Percentiles rank a stretch among this genome's conserved stretches.
Evolutionary conservation across 352 stramenopile species (phyloP).

Genomic region (Globisporangium ultimum): DNA sequence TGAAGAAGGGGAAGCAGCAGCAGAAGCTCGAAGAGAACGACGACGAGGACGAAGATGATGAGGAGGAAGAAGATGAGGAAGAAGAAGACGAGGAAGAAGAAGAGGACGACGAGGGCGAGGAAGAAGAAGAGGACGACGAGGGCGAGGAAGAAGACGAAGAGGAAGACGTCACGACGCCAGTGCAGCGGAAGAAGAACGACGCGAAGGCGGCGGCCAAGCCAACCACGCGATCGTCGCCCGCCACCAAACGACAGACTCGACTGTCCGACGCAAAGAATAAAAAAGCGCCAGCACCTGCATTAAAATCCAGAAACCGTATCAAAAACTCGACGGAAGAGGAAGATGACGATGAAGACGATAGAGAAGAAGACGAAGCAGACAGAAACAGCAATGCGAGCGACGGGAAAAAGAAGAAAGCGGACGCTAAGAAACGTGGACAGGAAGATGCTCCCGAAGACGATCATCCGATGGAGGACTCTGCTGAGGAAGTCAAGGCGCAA

Average conservation of each 20-base stretch:
- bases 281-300: constrained; percentile 1
- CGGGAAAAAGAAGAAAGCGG: constrained; percentile 23
- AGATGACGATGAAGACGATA: constrained; percentile 20
- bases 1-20: constrained; percentile 25
- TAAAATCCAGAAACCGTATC: constrained; percentile 19
- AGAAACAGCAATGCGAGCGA: constrained; percentile 19
- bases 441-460: constrained; percentile 11
- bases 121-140: constrained; percentile 24
- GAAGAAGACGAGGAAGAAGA: constrained; percentile 22
- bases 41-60: constrained; percentile 38
- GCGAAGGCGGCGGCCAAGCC: constrained; percentile 20
- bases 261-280: constrained; percentile 14
- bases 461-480: constrained; percentile 1
- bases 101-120: constrained; percentile 16
- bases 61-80: constrained; percentile 32
- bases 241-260: constrained; percentile 19
- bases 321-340: constrained; percentile 9
- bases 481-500: background rate
- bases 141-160: constrained; percentile 23
- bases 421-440: constrained; percentile 8
- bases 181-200: constrained; percentile 28
- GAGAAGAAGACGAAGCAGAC: constrained; percentile 14
- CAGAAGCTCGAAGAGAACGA: constrained; percentile 22
- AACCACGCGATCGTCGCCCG: constrained; percentile 20
- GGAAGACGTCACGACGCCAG: constrained; percentile 1